Percentiles rank a stretch among this genome's conserved stretches.
Conservation (phyloP, 768 basidiomycete genomes). For the Pleurotus sapidus region DNA sequence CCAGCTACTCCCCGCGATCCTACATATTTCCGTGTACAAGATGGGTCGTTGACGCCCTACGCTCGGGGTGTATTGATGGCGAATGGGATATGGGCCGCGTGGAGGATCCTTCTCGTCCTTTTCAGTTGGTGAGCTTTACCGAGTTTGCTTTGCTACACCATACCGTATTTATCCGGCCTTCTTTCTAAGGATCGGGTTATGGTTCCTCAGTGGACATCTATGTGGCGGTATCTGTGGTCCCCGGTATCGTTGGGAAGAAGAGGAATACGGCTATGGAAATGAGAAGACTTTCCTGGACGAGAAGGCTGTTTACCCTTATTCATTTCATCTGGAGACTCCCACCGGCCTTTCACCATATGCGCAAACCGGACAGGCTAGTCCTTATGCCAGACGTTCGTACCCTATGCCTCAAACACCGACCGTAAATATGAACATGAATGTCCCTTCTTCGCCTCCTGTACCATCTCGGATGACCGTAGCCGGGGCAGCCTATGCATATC, state of each 20-base stretch:
- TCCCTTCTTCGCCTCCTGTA: background rate
- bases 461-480: slow-evolving; percentile 16
- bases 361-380: background rate
- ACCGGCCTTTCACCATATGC: background rate
- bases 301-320: slow-evolving; percentile 44
- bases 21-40: slow-evolving; percentile 65
- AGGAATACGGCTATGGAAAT: slow-evolving; percentile 34
- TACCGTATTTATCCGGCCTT: background rate
- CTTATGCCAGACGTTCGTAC: slow-evolving; percentile 5
- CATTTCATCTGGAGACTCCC: slow-evolving; percentile 13
- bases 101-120: slow-evolving; percentile 68
- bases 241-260: slow-evolving; percentile 82
- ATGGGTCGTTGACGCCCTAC: slow-evolving; percentile 72
- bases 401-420: slow-evolving; percentile 7
- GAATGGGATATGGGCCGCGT: slow-evolving; percentile 80
- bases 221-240: slow-evolving; percentile 86
- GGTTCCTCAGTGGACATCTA: slow-evolving; percentile 73
- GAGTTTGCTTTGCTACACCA: background rate
- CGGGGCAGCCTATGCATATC: background rate
- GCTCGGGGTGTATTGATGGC: slow-evolving; percentile 77
- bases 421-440: background rate
- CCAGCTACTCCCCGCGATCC: slow-evolving; percentile 45
- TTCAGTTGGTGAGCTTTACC: slow-evolving; percentile 57
- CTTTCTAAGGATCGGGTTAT: slow-evolving; percentile 62
- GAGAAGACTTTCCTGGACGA: slow-evolving; percentile 57